Conservation (phyloP, 352 stramenopile genomes). For the Globisporangium megalacanthum region DNA sequence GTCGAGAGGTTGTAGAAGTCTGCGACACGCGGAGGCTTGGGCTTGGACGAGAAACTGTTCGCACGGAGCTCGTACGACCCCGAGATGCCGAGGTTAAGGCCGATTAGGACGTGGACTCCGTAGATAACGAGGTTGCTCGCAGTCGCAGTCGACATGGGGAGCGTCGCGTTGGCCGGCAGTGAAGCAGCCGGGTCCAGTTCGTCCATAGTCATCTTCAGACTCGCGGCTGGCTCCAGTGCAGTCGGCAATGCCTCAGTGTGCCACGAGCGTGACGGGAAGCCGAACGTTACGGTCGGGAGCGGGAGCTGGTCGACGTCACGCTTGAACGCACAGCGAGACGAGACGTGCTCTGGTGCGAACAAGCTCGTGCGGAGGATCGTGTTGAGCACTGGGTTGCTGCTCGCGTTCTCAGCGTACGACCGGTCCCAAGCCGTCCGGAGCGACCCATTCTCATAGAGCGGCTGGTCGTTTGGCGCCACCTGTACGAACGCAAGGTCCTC, state of each 20-base stretch:
- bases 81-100: not conserved
- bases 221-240: not conserved
- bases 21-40: not conserved
- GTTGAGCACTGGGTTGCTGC: constrained; percentile 6
- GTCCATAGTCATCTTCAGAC: constrained; percentile 6
- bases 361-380: constrained; percentile 15
- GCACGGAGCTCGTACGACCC: not conserved
- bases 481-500: not conserved
- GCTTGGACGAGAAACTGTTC: not conserved
- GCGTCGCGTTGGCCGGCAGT: not conserved
- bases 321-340: not conserved
- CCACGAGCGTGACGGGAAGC: constrained; percentile 11
- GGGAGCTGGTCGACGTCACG: not conserved
- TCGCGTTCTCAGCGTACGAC: not conserved
- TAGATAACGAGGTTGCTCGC: constrained; percentile 7
- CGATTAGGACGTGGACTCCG: not conserved
- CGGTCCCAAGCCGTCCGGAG: not conserved
- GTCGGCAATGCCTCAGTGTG: constrained; percentile 1
- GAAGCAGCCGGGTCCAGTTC: not conserved
- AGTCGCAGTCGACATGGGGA: constrained; percentile 8
- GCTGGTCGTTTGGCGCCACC: not conserved
- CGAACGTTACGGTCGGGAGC: constrained; percentile 8
- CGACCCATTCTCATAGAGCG: not conserved
- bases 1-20: constrained; percentile 5
- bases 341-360: not conserved